These are phyloP conservation scores for Voacanga thouarsii DNA, from an alignment of 257 asterid species.

Conservation along the genomic window DNA sequence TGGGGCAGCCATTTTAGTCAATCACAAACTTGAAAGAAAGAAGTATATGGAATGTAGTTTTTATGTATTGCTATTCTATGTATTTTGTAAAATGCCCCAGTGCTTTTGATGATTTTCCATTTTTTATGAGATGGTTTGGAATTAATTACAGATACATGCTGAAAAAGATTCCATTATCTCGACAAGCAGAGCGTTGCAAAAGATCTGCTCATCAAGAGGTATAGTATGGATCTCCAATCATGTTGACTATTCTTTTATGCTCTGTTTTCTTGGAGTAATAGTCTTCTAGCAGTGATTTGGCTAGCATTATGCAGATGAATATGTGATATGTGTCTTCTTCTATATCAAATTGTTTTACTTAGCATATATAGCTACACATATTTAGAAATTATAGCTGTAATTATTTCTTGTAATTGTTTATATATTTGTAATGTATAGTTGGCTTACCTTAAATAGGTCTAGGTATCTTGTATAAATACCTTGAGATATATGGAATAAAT, in stretches of 20 bases:
- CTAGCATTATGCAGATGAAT: neutral
- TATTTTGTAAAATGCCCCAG: conserved; percentile 18
- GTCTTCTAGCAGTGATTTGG: neutral
- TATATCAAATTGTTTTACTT: neutral
- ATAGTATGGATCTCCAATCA: neutral
- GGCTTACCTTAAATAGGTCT: too few relatives aligned
- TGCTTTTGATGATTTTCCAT: neutral
- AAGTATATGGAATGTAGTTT: conserved; percentile 45
- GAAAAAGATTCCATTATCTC: conserved; percentile 94
- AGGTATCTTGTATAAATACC: too few relatives aligned
- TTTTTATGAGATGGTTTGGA: conserved; percentile 13
- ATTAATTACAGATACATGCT: conserved; percentile 64
- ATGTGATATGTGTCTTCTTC: neutral
- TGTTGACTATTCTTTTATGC: neutral
- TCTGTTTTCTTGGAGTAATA: neutral
- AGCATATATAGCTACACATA: too few relatives aligned
- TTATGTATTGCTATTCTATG: neutral
- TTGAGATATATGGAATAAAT: too few relatives aligned
- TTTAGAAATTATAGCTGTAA: too few relatives aligned
- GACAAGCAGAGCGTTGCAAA: conserved; percentile 96
- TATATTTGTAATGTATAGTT: too few relatives aligned
- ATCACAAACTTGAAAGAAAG: conserved; percentile 82
- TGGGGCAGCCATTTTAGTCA: conserved; percentile 97
- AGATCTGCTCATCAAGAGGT: conserved; percentile 99
- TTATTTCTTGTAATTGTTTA: too few relatives aligned